Base-by-base conservation (phyloP, 495 filamentous ascomycete genomes). In the Aspergillus hancockii region DNA sequence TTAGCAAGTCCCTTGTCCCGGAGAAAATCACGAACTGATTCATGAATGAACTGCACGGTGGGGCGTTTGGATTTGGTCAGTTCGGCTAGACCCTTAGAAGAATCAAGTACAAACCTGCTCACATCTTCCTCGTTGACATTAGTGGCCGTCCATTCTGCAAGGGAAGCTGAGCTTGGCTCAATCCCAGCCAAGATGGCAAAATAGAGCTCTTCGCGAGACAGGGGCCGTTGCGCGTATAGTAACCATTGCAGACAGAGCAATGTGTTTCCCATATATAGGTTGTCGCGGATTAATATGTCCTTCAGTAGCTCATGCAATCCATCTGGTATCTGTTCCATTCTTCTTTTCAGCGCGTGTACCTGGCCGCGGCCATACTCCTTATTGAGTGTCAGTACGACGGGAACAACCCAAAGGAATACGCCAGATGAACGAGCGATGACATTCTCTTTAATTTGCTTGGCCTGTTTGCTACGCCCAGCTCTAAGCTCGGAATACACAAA, bases 21-120 rank as follows among this genome's bases (percentile, higher is more conserved):
- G 6, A 81, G 64, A 38, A 72, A 79, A 55, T 79, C 74, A 21
- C 70, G 58, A 10, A 80, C 78, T 1, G 78, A 79, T 62, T 80
- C 76, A 54, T 82, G 78, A 43, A 82, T 81, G 57, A 82, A 82
- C 53, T 80, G 77, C 21, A 79, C 71, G 2, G 49, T 67, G 13
- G 64, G 58, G 0, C 14, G 34, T 0, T 60, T 59, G 0, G 70
- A 60, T 21, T 58, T 68, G 0, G 70, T 74, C 1, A 62, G 67
- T 49, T 81, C 74, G 1, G 68, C 74, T 21, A 80, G 73, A 8
- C 78, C 76, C 60, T 79, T 79, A 1, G 75, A 79, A 19, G 61
- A 67, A 55, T 67, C 61, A 2, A 73, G 46, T 8, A 79, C 64
- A 55, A 65, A 76, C 55, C 59, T 69, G 3, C 31, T 28, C 18